Percentiles rank a stretch among this genome's conserved stretches.
Conservation (phyloP, 768 basidiomycete species). For the Ramaria rubella region DNA sequence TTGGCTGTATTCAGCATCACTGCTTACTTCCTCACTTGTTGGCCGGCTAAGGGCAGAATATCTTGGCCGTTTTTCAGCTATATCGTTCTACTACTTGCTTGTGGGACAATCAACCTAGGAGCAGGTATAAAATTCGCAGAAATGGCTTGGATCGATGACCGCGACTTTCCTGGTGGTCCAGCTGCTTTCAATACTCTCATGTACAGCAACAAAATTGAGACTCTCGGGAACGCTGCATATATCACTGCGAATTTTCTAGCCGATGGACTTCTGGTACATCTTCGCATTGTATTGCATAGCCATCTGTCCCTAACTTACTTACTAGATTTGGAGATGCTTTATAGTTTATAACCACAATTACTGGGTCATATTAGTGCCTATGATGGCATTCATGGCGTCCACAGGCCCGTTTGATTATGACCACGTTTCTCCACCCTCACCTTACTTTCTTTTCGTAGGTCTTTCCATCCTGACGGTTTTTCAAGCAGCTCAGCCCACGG, state of each 20-base stretch:
- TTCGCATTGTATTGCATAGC: not conserved
- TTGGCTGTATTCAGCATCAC: not conserved
- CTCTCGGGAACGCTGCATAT: constrained; percentile 23
- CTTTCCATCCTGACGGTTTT: constrained; percentile 13
- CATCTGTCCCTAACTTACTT: not conserved
- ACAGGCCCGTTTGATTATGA: constrained; percentile 11
- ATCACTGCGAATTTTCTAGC: constrained; percentile 20
- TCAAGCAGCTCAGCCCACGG: constrained; percentile 15
- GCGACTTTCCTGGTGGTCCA: constrained; percentile 21
- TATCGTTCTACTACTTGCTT: constrained; percentile 16
- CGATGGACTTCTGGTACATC: constrained; percentile 11
- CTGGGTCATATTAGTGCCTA: constrained; percentile 15
- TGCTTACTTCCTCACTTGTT: not conserved
- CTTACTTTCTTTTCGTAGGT: not conserved
- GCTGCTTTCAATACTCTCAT: constrained; percentile 16
- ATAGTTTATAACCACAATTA: constrained; percentile 15
- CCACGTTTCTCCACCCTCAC: not conserved
- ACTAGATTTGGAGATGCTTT: constrained; percentile 18
- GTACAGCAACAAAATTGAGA: constrained; percentile 20
- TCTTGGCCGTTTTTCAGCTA: not conserved
- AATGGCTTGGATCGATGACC: constrained; percentile 22
- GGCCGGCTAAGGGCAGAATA: no score
- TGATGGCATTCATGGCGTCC: constrained; percentile 18
- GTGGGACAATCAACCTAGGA: constrained; percentile 23
- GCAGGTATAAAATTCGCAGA: constrained; percentile 23